Base-by-base conservation (phyloP, 1,284 basidiomycete species). In the Boletus semigastroideus region DNA sequence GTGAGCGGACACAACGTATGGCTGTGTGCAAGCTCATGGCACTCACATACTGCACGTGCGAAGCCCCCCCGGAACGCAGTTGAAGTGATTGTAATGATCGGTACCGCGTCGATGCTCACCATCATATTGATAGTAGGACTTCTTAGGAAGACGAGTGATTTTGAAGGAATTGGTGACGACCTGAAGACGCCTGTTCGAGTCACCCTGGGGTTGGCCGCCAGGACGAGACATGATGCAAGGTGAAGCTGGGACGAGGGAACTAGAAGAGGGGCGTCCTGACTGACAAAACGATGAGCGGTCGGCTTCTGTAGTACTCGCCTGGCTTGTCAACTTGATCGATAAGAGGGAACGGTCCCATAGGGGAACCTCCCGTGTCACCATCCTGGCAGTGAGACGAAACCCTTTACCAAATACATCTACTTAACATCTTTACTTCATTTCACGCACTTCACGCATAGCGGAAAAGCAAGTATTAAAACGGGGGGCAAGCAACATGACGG, bases 401-500 rank as follows among this genome's bases (percentile, higher is more conserved):
- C 7, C 17, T 6, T 34, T 51, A 50, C 41, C 46, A 33, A 31
- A 49, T 28, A n/a, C n/a, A n/a, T n/a, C n/a, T n/a, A 44, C 49
- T 41, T 8, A 30, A 38, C 22, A 17, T 16, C 40, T 5, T 3
- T 16, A 8, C 33, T 34, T 36, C 34, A 36, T 36, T 36, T 36
- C 22, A 45, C 42, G 13, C 10, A 25, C 30, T 31, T 31, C 10
- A 8, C 30, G 30, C 3, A 31, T 13, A 36, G 51, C 27, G 50
- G 52, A 48, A 19, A 19, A 34, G 33, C 56, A 66, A 67, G 45
- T 48, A 67, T 65, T 68, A 16, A 37, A 60, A 67, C 57, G 52
- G 14, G 40, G 45, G 63, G 55, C 63, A 61, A 64, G 65, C 64
- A 66, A 66, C 59, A 55, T n/a, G 49, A 58, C 49, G 20, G 57